Evolutionary conservation across 2,329 filamentous ascomycete genomes (phyloP).

Genomic region (Bipolaris bicolor): DNA sequence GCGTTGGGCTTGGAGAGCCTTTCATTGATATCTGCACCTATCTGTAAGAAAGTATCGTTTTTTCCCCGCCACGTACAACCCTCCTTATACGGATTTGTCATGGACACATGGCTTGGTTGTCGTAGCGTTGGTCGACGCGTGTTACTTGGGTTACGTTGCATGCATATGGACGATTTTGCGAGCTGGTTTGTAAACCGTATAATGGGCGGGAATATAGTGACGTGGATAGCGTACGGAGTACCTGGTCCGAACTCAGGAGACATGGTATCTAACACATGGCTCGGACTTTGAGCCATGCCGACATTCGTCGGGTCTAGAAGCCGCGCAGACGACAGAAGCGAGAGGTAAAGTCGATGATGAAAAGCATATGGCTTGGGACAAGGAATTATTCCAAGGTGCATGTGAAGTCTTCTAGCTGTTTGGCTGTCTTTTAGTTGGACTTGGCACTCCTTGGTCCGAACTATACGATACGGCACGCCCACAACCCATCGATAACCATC

Average conservation of each 20-base stretch:
- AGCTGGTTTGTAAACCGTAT: conserved; percentile 2
- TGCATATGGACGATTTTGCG: neutral
- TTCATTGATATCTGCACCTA: neutral
- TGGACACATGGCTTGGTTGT: conserved; percentile 10
- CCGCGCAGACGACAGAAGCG: conserved; percentile 1
- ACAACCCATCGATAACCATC: neutral
- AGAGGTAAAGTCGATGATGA: neutral
- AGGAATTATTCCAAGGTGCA: neutral
- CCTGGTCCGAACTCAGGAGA: conserved; percentile 27
- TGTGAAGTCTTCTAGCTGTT: conserved; percentile 6
- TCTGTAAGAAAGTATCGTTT: neutral
- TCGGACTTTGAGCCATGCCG: conserved; percentile 14
- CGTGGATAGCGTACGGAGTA: conserved; percentile 21
- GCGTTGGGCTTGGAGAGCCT: neutral
- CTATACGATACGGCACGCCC: neutral
- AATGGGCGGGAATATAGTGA: conserved; percentile 23
- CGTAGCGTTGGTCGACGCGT: neutral
- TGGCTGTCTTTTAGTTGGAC: neutral
- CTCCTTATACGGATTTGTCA: neutral
- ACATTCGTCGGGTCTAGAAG: conserved; percentile 4
- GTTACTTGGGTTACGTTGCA: conserved; percentile 2
- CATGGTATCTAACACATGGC: conserved; percentile 18
- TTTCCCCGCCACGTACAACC: neutral
- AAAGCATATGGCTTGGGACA: neutral
- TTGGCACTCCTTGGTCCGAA: neutral